phyloP scores from a whole-genome alignment of 2,329 filamentous ascomycete genomes.

The Diaporthe caulivora region DNA sequence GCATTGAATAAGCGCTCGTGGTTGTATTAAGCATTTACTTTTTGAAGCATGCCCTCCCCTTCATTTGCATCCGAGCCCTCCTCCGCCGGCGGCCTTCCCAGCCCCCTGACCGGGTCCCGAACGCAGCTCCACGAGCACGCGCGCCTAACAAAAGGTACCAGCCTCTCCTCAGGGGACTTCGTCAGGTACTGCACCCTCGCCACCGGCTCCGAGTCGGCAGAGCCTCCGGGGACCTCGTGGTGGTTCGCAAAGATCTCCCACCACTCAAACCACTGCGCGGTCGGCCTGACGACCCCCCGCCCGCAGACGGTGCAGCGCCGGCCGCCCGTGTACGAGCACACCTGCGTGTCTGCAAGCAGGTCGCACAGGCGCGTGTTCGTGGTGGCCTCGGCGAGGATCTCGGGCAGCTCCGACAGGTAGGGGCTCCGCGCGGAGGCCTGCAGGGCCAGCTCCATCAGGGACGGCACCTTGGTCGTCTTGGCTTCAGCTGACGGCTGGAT shows the following conservation, averaged over 20 bases:
- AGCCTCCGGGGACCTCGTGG: not conserved
- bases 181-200: constrained; percentile 45
- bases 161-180: constrained; percentile 50
- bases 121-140: constrained; percentile 65
- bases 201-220: not conserved
- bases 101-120: constrained; percentile 46
- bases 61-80: not conserved
- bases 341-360: constrained; percentile 54
- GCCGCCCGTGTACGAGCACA: constrained; percentile 61
- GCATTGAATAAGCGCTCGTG: not conserved
- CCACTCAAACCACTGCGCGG: constrained; percentile 74
- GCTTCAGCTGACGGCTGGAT: not conserved
- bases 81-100: not conserved
- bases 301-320: constrained; percentile 65
- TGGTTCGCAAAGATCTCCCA: constrained; percentile 55
- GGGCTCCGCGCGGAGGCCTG: constrained; percentile 58
- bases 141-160: constrained; percentile 60
- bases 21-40: constrained; percentile 9
- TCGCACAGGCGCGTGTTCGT: constrained; percentile 54
- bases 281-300: constrained; percentile 61
- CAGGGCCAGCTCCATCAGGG: constrained; percentile 64
- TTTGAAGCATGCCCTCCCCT: not conserved
- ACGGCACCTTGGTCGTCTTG: constrained; percentile 53
- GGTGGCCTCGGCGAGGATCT: constrained; percentile 55
- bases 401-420: constrained; percentile 56